Evolutionary conservation across 257 asterid species (phyloP).

Genomic region (Nyctanthes arbortristis): DNA sequence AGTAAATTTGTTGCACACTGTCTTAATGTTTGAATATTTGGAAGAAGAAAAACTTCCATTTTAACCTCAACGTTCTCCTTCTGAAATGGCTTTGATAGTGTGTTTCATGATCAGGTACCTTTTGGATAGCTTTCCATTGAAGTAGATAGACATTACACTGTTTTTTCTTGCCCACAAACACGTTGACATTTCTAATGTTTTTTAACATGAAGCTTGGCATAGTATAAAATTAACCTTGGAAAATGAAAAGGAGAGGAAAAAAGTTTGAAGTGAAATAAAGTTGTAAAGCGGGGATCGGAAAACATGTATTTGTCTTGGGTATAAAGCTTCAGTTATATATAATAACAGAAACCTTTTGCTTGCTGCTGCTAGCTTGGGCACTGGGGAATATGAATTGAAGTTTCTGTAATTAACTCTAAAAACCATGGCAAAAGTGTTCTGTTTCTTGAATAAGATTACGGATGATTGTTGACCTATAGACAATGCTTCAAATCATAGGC

Average conservation of each 20-base stretch:
- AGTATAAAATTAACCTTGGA: not conserved
- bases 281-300: not conserved
- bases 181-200: not conserved
- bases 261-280: not conserved
- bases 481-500: slow-evolving; percentile 5
- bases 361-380: not conserved
- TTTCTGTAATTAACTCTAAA: not conserved
- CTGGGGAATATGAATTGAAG: not conserved
- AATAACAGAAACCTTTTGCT: too few relatives aligned
- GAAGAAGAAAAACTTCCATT: not conserved
- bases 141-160: not conserved
- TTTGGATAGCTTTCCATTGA: not conserved
- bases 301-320: too few relatives aligned
- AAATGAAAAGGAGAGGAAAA: not conserved
- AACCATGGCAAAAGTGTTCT: not conserved
- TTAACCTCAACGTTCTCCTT: too few relatives aligned
- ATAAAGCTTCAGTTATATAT: too few relatives aligned
- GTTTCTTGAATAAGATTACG: not conserved
- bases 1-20: not conserved
- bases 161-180: not conserved
- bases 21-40: not conserved
- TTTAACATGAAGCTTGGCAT: not conserved
- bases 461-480: slow-evolving; percentile 13
- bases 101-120: not conserved
- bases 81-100: not conserved